Percentiles rank a stretch among this genome's conserved stretches.
Conservation (phyloP, 805 yeast genomes). For the Myxozyma melibiosi region DNA sequence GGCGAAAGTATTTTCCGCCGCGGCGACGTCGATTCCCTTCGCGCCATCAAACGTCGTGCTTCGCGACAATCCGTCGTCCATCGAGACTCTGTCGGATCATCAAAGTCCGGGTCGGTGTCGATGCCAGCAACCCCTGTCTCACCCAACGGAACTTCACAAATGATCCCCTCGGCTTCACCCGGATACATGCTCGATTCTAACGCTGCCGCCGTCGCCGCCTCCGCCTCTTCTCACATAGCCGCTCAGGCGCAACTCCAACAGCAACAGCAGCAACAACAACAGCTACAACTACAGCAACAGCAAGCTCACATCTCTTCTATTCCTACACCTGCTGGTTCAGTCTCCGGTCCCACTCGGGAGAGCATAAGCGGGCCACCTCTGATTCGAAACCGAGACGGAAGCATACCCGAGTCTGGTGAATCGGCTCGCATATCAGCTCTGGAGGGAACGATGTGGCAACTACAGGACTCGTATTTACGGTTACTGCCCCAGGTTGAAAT, state of each 20-base stretch:
- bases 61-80: slow-evolving; percentile 44
- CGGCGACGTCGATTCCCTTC: slow-evolving; percentile 75
- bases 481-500: slow-evolving; percentile 23
- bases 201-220: not conserved
- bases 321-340: not conserved
- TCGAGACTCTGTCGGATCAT: slow-evolving; percentile 42
- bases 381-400: not conserved
- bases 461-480: slow-evolving; percentile 28
- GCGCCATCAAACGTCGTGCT: slow-evolving; percentile 77
- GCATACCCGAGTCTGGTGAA: slow-evolving; percentile 9
- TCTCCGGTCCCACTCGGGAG: not conserved
- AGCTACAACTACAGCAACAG: not conserved
- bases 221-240: not conserved
- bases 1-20: slow-evolving; percentile 74
- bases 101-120: slow-evolving; percentile 46
- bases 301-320: not conserved
- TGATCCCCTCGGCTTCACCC: slow-evolving; percentile 8
- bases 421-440: slow-evolving; percentile 12
- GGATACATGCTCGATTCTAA: slow-evolving; percentile 4
- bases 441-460: slow-evolving; percentile 29
- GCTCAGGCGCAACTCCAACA: slow-evolving; percentile 1
- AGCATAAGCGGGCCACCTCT: slow-evolving; percentile 1
- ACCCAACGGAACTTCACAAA: slow-evolving; percentile 14
- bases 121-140: slow-evolving; percentile 31
- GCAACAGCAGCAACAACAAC: not conserved